phyloP scores from a whole-genome alignment of 2,329 filamentous ascomycete genomes.

The Beauveria brongniartii region DNA sequence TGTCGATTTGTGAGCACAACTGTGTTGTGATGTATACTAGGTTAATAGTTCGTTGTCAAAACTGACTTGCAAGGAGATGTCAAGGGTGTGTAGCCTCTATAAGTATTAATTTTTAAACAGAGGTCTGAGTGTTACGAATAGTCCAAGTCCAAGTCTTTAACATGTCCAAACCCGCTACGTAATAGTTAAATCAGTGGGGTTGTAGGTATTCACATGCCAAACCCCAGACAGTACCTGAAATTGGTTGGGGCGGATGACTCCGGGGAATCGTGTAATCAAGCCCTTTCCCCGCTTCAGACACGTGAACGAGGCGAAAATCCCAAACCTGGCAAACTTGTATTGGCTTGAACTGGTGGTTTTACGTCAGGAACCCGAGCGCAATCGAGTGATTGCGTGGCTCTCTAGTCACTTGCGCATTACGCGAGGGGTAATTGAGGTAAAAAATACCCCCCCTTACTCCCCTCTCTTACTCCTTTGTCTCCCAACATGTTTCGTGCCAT shows the following conservation, averaged over 20 bases:
- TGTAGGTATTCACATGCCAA: slow-evolving; percentile 1
- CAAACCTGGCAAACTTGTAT: neutral
- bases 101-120: neutral
- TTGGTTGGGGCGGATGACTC: neutral
- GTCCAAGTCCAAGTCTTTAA: neutral
- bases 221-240: neutral
- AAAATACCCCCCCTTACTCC: neutral
- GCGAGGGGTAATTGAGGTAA: neutral
- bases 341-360: neutral
- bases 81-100: neutral
- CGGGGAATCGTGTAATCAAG: neutral
- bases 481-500: neutral
- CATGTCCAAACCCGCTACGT: neutral
- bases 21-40: neutral
- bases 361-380: slow-evolving; percentile 5
- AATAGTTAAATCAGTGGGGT: slow-evolving; percentile 1
- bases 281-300: neutral
- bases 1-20: neutral
- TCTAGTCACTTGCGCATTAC: neutral
- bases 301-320: neutral
- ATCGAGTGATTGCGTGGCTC: neutral
- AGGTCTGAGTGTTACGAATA: neutral
- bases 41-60: neutral
- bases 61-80: neutral
- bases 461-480: neutral